phyloP scores from a whole-genome alignment of 495 filamentous ascomycete species.

The Penicillium cosmopolitanum region DNA sequence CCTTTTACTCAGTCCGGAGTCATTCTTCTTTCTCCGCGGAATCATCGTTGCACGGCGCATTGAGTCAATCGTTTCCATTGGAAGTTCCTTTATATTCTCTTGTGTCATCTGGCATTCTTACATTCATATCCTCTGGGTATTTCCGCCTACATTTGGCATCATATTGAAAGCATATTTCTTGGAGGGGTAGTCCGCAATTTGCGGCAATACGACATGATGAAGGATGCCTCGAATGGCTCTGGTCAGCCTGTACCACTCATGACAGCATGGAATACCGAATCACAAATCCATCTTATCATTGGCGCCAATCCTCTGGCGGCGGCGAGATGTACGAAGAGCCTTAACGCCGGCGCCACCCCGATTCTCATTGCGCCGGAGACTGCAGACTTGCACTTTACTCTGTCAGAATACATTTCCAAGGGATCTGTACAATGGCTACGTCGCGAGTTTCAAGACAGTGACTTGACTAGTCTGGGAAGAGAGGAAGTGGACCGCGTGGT shows the following conservation, averaged over 20 bases:
- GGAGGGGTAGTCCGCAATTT: constrained; percentile 27
- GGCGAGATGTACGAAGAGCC: constrained; percentile 75
- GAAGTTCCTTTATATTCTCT: not conserved
- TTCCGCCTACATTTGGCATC: too few species aligned
- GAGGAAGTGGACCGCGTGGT: constrained; percentile 78
- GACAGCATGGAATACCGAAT: constrained; percentile 72
- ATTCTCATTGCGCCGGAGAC: constrained; percentile 77
- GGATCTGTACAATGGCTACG: constrained; percentile 73
- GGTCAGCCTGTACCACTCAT: constrained; percentile 58
- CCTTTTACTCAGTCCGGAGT: constrained; percentile 31
- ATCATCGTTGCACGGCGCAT: constrained; percentile 17
- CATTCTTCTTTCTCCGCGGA: constrained; percentile 38
- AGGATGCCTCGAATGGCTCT: constrained; percentile 33
- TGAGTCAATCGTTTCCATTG: constrained; percentile 2
- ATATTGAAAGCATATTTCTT: constrained; percentile 8
- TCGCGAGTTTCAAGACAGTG: constrained; percentile 69
- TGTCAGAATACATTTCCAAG: constrained; percentile 73
- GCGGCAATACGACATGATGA: constrained; percentile 35
- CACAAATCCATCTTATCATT: constrained; percentile 83
- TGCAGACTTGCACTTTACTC: constrained; percentile 66
- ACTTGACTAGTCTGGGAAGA: constrained; percentile 76
- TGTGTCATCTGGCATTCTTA: not conserved
- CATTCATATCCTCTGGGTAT: not conserved
- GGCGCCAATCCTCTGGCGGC: constrained; percentile 87
- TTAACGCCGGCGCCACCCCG: constrained; percentile 85